phyloP scores from a whole-genome alignment of 345 rosid species.

The Salix arbutifolia region DNA sequence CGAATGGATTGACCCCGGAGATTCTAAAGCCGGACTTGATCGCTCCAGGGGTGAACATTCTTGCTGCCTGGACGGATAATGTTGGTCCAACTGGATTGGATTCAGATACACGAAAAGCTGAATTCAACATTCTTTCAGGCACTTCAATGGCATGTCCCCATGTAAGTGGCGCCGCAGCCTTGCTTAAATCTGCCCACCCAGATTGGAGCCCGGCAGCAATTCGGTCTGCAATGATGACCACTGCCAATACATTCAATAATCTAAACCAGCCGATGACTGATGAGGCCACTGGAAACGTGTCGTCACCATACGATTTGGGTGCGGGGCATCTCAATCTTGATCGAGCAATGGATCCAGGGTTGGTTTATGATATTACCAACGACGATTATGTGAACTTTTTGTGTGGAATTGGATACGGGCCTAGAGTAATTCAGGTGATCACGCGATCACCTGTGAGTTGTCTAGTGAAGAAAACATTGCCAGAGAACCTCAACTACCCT shows the following conservation, averaged over 20 bases:
- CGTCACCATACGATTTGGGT: conserved; percentile 61
- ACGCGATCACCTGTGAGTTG: conserved; percentile 51
- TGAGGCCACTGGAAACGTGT: conserved; percentile 64
- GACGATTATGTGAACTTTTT: conserved; percentile 61
- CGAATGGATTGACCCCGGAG: conserved; percentile 67
- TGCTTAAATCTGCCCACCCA: conserved; percentile 77
- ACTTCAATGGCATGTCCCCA: conserved; percentile 91
- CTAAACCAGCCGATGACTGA: conserved; percentile 58
- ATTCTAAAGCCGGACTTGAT: conserved; percentile 78
- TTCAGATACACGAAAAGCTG: conserved; percentile 58
- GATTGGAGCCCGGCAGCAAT: conserved; percentile 76
- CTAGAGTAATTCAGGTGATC: conserved; percentile 65
- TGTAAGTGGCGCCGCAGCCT: conserved; percentile 74
- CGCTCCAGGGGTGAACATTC: conserved; percentile 87
- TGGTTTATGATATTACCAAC: conserved; percentile 59
- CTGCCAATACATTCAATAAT: conserved; percentile 55
- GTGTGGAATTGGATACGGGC: conserved; percentile 65
- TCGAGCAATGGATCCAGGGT: conserved; percentile 75
- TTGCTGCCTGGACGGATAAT: conserved; percentile 79
- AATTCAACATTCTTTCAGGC: conserved; percentile 75
- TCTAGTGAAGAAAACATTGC: conserved; percentile 49
- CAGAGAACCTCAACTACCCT: conserved; percentile 77
- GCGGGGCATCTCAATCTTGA: conserved; percentile 67
- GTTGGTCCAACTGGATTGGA: conserved; percentile 70
- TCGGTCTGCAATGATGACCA: conserved; percentile 84